phyloP scores from a whole-genome alignment of 495 filamentous ascomycete species.

The Tuber melanosporum region DNA sequence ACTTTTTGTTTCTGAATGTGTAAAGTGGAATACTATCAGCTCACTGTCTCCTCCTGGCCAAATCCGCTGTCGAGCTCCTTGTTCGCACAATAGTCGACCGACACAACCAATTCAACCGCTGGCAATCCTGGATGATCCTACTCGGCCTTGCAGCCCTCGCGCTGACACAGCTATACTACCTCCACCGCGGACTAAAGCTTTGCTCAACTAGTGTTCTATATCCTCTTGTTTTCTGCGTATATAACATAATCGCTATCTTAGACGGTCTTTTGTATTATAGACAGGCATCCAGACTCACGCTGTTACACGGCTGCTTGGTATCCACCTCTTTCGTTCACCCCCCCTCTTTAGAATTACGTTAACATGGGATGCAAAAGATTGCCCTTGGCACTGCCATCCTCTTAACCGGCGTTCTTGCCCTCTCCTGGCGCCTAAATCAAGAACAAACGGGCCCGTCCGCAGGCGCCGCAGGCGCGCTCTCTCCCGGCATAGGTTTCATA shows the following conservation, averaged over 20 bases:
- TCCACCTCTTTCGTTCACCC: not conserved
- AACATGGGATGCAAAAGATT: conserved; percentile 47
- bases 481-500: conserved; percentile 64
- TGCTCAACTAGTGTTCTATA: conserved; percentile 95
- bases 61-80: conserved; percentile 94
- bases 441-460: conserved; percentile 54
- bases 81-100: conserved; percentile 83
- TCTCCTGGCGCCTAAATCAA: conserved; percentile 87
- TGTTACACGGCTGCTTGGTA: conserved; percentile 65
- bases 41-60: conserved; percentile 86
- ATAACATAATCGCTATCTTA: conserved; percentile 97
- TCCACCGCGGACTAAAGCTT: conserved; percentile 86
- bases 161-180: conserved; percentile 86
- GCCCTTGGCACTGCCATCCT: conserved; percentile 80
- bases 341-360: not conserved
- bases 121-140: conserved; percentile 94
- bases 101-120: conserved; percentile 90
- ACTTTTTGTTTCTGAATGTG: not conserved
- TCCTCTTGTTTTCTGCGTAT: conserved; percentile 96
- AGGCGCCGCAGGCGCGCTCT: conserved; percentile 56
- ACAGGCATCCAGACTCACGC: conserved; percentile 70
- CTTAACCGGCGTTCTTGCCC: conserved; percentile 76
- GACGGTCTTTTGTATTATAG: conserved; percentile 96
- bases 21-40: conserved; percentile 83
- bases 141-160: conserved; percentile 74